Base-by-base conservation (phyloP, 108 stramenopile species). In the Chaetoceros muelleri region DNA sequence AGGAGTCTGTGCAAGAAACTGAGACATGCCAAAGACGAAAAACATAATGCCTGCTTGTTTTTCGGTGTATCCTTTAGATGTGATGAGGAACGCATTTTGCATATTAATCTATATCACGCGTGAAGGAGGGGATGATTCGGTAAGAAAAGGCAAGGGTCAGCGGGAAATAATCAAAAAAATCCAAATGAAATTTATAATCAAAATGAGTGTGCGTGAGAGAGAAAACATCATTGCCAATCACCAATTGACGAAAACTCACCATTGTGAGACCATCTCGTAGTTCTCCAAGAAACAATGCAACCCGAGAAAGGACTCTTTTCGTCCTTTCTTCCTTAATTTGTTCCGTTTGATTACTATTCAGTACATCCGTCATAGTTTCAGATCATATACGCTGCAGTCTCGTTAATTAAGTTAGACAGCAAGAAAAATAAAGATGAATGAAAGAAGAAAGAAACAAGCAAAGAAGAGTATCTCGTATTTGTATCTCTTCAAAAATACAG, bases 1-100 rank as follows among this genome's bases (percentile, higher is more conserved):
- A 1, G 90, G 90, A 20, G 90, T 79, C 55, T 91, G 90, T 52
- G 84, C 84, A n/a, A 91, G 56, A 57, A 91, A 91, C 58, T 91
- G 90, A 44, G 79, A 74, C 83, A 91, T 82, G 30, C 90, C 90
- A 67, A 91, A 91, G 16, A 83, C 83, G 62, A 91, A 91, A 66
- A 91, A 91, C 44, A 91, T 59, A n/a, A 87, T 71, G 21, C 90
- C 90, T 24, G 75, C 90, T 61, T 91, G 90, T 55, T 82, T 91
- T 58, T 90, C 90, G 16, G 70, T 31, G 60, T 91, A 91, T 13
- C 70, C 63, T 57, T 90, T 90, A 34, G 84, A 79, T 0, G 75
- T 78, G 44, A 91, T 87, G 59, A 91, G 67, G 59, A 85, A 91
- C 20, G 85, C 84, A 40, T 79, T 85, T 73, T 91, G 90, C 90